Evolutionary conservation across 2,329 filamentous ascomycete species (phyloP).

Genomic region (Diaporthe velutina): DNA sequence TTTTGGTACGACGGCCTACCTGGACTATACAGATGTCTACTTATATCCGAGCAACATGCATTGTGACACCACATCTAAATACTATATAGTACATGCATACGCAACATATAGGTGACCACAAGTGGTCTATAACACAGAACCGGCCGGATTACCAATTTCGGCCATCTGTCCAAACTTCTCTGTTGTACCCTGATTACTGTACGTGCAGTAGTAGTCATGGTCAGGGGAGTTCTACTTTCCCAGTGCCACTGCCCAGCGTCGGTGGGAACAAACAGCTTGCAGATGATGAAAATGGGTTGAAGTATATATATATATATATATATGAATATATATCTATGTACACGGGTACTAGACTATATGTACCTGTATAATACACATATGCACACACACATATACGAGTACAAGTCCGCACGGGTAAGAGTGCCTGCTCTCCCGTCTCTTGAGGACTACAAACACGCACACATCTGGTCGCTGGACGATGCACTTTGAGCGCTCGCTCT

Average conservation of each 20-base stretch:
- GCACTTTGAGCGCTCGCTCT: neutral
- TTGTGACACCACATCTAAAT: neutral
- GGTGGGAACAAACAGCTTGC: too few relatives aligned
- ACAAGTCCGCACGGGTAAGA: neutral
- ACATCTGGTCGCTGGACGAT: neutral
- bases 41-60: too few relatives aligned
- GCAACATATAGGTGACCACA: neutral
- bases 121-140: neutral
- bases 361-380: neutral
- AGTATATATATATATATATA: too few relatives aligned
- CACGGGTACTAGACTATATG: neutral
- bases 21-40: too few relatives aligned
- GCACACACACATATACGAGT: too few relatives aligned
- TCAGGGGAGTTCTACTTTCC: too few relatives aligned
- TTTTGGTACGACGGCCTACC: too few relatives aligned
- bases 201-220: neutral
- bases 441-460: neutral
- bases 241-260: too few relatives aligned
- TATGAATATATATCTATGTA: neutral
- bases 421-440: slow-evolving; percentile 1
- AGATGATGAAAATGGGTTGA: too few relatives aligned
- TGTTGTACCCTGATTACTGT: neutral
- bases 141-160: neutral
- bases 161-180: neutral
- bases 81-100: neutral